Percentiles rank a stretch among this genome's conserved stretches.
These are phyloP conservation scores for Lepidium africanum DNA, from an alignment of 345 rosid genomes.

Conservation along the genomic window DNA sequence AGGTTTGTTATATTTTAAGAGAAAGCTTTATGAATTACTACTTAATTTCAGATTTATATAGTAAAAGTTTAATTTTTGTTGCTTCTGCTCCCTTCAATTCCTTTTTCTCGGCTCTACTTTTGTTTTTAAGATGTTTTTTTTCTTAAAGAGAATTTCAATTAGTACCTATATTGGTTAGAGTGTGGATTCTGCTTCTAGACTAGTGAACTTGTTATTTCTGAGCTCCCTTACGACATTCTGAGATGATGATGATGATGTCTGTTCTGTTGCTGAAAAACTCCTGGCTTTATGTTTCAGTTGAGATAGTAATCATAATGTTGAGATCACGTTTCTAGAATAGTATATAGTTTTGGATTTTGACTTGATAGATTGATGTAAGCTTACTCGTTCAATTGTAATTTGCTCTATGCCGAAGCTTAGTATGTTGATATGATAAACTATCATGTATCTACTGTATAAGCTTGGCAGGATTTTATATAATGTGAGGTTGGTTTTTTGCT, in stretches of 20 bases:
- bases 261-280: background rate
- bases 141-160: background rate
- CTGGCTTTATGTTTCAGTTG: background rate
- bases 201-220: background rate
- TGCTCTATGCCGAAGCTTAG: background rate
- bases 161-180: background rate
- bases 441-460: background rate
- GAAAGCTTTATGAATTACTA: background rate
- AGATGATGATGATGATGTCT: background rate
- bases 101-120: background rate
- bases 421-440: background rate
- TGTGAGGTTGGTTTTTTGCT: slow-evolving; percentile 14
- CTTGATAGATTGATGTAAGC: background rate
- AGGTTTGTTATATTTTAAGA: background rate
- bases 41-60: background rate
- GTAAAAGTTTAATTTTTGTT: background rate
- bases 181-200: background rate
- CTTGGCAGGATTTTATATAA: background rate
- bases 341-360: background rate
- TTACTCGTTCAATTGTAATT: background rate
- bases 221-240: background rate
- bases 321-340: background rate
- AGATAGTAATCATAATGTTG: background rate
- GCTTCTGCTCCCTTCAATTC: background rate
- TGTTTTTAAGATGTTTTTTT: background rate